Evolutionary conservation across 495 filamentous ascomycete genomes (phyloP).

Genomic region (Evernia prunastri): DNA sequence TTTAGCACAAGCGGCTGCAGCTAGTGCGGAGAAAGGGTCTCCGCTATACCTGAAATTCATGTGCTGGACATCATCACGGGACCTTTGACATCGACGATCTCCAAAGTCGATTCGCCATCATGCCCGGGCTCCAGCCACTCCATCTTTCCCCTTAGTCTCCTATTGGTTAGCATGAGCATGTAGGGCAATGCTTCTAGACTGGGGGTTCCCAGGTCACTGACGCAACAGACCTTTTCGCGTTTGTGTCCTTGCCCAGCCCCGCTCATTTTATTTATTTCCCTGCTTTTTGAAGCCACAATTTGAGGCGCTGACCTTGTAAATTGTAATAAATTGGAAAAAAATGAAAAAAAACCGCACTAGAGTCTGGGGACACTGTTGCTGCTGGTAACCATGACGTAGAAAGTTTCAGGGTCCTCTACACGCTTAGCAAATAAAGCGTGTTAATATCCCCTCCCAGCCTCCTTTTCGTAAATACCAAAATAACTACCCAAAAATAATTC

Average conservation of each 20-base stretch:
- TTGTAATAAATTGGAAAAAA: no score
- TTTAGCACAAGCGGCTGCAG: background rate
- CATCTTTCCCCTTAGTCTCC: background rate
- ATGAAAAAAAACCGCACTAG: no score
- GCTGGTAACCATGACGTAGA: constrained; percentile 21
- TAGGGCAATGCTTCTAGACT: background rate
- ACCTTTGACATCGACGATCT: constrained; percentile 5
- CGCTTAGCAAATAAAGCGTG: constrained; percentile 7
- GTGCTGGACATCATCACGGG: background rate
- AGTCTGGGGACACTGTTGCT: no score
- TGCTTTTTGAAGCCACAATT: constrained; percentile 23
- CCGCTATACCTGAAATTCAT: background rate
- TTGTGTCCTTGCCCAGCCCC: constrained; percentile 9
- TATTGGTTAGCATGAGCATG: background rate
- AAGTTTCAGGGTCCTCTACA: background rate
- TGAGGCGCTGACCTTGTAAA: constrained; percentile 13
- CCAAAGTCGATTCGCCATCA: background rate
- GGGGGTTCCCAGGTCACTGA: constrained; percentile 8
- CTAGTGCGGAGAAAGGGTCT: background rate
- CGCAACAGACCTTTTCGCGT: constrained; percentile 11
- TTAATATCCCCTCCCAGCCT: constrained; percentile 16
- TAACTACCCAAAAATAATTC: background rate
- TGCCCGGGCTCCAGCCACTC: constrained; percentile 1
- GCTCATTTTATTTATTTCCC: constrained; percentile 14
- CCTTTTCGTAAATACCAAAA: background rate